These are phyloP conservation scores for Fusarium marasasianum DNA, from an alignment of 2,329 filamentous ascomycete species.

Conservation along the genomic window DNA sequence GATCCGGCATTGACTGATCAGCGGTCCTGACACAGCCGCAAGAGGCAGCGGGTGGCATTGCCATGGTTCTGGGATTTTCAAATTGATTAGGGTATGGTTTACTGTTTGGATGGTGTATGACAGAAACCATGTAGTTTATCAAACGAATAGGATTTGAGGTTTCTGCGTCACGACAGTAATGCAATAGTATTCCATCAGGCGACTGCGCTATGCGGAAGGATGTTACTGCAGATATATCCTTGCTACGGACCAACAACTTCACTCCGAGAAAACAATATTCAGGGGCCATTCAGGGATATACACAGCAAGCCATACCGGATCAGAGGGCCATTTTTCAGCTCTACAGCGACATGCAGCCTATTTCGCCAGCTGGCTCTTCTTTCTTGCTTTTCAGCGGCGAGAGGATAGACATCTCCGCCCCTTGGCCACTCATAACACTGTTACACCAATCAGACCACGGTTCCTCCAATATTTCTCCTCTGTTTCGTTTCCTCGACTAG, in stretches of 20 bases:
- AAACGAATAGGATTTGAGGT: neutral
- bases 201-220: neutral
- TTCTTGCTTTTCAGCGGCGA: neutral
- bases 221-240: conserved; percentile 26
- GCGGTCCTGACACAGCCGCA: conserved; percentile 11
- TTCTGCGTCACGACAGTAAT: conserved; percentile 1
- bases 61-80: too few relatives aligned
- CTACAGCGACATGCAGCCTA: neutral
- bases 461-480: too few relatives aligned
- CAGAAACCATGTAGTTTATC: neutral
- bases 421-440: neutral
- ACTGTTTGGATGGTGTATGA: neutral
- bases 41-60: conserved; percentile 9
- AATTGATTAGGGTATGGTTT: too few relatives aligned
- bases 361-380: neutral
- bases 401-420: neutral
- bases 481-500: too few relatives aligned
- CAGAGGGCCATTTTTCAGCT: neutral
- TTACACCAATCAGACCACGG: neutral
- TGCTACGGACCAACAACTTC: neutral
- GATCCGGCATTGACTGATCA: conserved; percentile 7
- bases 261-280: neutral
- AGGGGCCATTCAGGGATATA: neutral
- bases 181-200: neutral
- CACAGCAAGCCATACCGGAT: neutral